phyloP scores from a whole-genome alignment of 208 protist genomes.

The Crithidia brevicula region DNA sequence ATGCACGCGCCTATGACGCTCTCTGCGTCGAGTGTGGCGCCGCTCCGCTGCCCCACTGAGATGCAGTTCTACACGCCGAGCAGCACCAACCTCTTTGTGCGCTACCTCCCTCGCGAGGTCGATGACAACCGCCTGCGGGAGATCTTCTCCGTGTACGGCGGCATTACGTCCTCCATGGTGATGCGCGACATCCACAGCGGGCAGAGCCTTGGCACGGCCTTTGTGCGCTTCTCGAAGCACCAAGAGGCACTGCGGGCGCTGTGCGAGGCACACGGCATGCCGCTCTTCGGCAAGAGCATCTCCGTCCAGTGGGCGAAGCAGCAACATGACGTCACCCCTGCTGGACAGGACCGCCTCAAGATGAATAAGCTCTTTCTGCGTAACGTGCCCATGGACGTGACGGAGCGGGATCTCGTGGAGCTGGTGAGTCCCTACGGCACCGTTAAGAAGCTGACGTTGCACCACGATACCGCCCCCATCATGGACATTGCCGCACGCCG shows the following conservation, averaged over 20 bases:
- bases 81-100: constrained; percentile 59
- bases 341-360: constrained; percentile 66
- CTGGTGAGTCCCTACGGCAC: constrained; percentile 55
- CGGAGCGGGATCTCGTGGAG: constrained; percentile 26
- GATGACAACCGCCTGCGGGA: constrained; percentile 43
- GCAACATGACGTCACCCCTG: constrained; percentile 66
- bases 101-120: constrained; percentile 40
- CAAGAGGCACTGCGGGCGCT: constrained; percentile 41
- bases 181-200: constrained; percentile 67
- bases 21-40: constrained; percentile 10
- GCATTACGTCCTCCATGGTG: constrained; percentile 54
- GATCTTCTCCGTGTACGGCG: constrained; percentile 47
- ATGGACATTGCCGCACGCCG: constrained; percentile 23
- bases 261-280: constrained; percentile 25
- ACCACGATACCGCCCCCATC: constrained; percentile 67
- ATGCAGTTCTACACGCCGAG: constrained; percentile 39
- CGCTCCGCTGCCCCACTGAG: constrained; percentile 18
- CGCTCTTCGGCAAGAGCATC: constrained; percentile 41
- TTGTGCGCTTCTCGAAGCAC: constrained; percentile 45
- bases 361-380: constrained; percentile 88
- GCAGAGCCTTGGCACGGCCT: constrained; percentile 50
- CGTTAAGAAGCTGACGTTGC: constrained; percentile 63
- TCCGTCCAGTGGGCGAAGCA: constrained; percentile 75
- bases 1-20: not conserved
- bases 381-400: constrained; percentile 69